phyloP scores from a whole-genome alignment of 2,329 filamentous ascomycete species.

The Fusarium sp. region DNA sequence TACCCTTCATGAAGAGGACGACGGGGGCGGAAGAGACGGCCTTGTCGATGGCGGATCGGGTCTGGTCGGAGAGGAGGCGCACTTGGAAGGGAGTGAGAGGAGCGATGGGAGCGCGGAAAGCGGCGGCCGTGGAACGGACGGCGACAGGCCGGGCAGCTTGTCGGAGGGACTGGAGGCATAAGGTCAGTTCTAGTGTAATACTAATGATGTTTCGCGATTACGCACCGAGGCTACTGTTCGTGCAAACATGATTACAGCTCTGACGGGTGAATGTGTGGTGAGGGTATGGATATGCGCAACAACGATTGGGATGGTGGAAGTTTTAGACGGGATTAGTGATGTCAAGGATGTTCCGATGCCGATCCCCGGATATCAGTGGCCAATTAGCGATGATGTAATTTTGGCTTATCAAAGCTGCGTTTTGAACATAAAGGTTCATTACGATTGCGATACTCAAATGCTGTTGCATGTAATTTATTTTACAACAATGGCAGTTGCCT shows the following conservation, averaged over 20 bases:
- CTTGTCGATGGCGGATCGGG: constrained; percentile 86
- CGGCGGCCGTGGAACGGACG: constrained; percentile 43
- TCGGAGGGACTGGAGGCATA: constrained; percentile 51
- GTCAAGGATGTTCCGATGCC: constrained; percentile 45
- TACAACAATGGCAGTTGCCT: too few species aligned
- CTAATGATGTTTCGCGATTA: background rate
- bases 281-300: constrained; percentile 12
- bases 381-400: constrained; percentile 43
- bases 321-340: constrained; percentile 45
- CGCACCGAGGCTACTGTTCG: constrained; percentile 48
- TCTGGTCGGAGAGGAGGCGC: constrained; percentile 84
- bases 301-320: constrained; percentile 26
- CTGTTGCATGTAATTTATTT: too few species aligned
- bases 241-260: constrained; percentile 45
- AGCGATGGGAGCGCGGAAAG: constrained; percentile 46
- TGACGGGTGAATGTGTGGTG: constrained; percentile 30
- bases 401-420: background rate
- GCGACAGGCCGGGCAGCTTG: constrained; percentile 55
- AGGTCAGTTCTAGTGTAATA: constrained; percentile 16
- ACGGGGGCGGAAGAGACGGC: constrained; percentile 90
- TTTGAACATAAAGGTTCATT: too few species aligned
- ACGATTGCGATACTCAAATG: too few species aligned
- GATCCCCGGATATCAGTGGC: constrained; percentile 36
- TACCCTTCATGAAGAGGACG: constrained; percentile 99
- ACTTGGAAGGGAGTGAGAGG: constrained; percentile 57